These are phyloP conservation scores for Suhomyces xylopsoci DNA, from an alignment of 805 yeast species.

Conservation along the genomic window DNA sequence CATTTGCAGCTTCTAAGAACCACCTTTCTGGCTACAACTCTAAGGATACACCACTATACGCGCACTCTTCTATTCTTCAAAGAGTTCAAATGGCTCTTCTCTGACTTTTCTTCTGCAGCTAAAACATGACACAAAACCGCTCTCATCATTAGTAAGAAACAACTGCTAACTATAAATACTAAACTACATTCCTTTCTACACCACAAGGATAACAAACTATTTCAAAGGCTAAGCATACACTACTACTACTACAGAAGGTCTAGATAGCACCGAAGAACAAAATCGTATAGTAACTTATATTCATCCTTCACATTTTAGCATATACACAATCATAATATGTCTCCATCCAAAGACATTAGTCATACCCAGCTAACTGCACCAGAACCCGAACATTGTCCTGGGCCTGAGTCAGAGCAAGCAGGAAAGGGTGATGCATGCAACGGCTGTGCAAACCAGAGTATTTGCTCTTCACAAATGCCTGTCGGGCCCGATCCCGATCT, in stretches of 20 bases:
- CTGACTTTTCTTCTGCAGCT: neutral
- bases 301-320: neutral
- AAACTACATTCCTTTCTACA: neutral
- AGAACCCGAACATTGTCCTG: slow-evolving; percentile 98
- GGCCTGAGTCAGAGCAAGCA: slow-evolving; percentile 91
- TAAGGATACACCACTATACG: too few species aligned
- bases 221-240: neutral
- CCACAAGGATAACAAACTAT: neutral
- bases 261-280: neutral
- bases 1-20: too few species aligned
- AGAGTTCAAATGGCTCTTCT: too few species aligned
- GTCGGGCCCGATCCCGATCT: slow-evolving; percentile 96
- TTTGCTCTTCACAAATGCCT: slow-evolving; percentile 79
- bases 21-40: too few species aligned
- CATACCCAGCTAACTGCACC: slow-evolving; percentile 48
- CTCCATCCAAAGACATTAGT: slow-evolving; percentile 6
- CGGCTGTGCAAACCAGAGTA: slow-evolving; percentile 91
- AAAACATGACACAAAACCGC: neutral
- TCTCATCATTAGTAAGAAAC: neutral
- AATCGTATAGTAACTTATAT: too few species aligned
- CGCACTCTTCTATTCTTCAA: too few species aligned
- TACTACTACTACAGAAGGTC: neutral
- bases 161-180: neutral
- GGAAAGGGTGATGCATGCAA: slow-evolving; percentile 92
- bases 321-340: neutral